Conservation (phyloP, 345 rosid genomes). For the Arabidopsis thaliana region TAIR10.1 NC_003071.7:15684001-15684500, state of each 20-base stretch:
- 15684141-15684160: slow-evolving; percentile 39
- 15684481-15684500: slow-evolving; percentile 16
- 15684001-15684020: slow-evolving; percentile 43
- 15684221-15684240: slow-evolving; percentile 9
- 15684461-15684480: background rate
- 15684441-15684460: background rate
- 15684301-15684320: background rate
- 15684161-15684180: slow-evolving; percentile 43
- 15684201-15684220: slow-evolving; percentile 20
- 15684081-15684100: background rate
- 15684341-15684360: background rate
- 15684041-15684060: slow-evolving; percentile 28
- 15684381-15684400: background rate
- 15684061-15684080: slow-evolving; percentile 1
- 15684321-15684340: background rate
- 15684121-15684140: slow-evolving; percentile 41
- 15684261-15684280: background rate
- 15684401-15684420: slow-evolving; percentile 16
- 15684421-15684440: slow-evolving; percentile 22
- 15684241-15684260: background rate
- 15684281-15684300: background rate
- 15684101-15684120: slow-evolving; percentile 33
- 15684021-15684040: slow-evolving; percentile 22
- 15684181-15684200: slow-evolving; percentile 30
- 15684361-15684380: slow-evolving; percentile 10